Base-by-base conservation (phyloP, 768 basidiomycete genomes). In the Tricholoma saponaceum region DNA sequence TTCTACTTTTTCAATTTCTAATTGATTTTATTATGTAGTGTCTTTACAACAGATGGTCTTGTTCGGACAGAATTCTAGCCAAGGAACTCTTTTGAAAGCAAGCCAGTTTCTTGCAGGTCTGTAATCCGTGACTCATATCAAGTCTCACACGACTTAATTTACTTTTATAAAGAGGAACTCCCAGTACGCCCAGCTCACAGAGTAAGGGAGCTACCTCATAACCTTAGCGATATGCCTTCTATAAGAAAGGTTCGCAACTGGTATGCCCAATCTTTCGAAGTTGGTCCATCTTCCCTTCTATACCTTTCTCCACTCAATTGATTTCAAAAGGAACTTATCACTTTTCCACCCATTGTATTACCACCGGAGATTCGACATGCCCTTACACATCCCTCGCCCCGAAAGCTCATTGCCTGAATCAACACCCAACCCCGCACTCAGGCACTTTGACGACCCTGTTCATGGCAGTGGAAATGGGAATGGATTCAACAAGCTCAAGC, bases 191-290 rank as follows among this genome's bases (percentile, higher is more conserved):
- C 98, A 18, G 95, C 95, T 0, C 97, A 99, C 70, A 84, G 97
- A 26, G 95, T 96, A 20, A 94, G 94, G 70, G 97, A 99, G 72
- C 81, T 99, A 3, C 97, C 97, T 0, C 91, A 98, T 72, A 89
- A 92, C 55, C 80, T 99, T 52, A 87, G 86, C 64, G 83, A 83
- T 47, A 97, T 97, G 96, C 85, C 89, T 0, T 90, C 89, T 37
- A 98, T 99, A 62, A 84, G 86, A 57, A 95, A 91, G 69, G 92
- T 99, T 58, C 95, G 95, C 76, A 89, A 96, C 66, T 99, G 97
- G 97, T 99, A 99, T 71, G 96, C 96, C 0, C 93, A 98, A 76
- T 93, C 91, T 14, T 98, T 99, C 71, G 92, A 98, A 83, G 96
- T 95, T 54, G 52, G 86, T 75, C 37, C 26, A 9, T 23, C 50